These are phyloP conservation scores for Gynandropsis gynandra DNA, from an alignment of 345 rosid genomes.

Conservation along the genomic window DNA sequence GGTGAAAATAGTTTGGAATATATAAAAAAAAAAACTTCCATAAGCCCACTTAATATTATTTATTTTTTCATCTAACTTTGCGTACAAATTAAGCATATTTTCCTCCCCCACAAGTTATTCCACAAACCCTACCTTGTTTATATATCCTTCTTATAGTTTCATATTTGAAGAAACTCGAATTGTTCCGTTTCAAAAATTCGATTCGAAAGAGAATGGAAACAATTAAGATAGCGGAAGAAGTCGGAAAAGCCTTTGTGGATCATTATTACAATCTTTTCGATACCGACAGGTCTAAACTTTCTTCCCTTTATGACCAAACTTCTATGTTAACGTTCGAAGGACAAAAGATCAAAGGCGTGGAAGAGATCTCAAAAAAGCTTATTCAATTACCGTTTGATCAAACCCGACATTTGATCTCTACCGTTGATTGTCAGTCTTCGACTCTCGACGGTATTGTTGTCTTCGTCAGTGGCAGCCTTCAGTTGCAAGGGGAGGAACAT, in stretches of 20 bases:
- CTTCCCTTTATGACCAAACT: slow-evolving; percentile 47
- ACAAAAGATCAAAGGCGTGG: slow-evolving; percentile 46
- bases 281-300: slow-evolving; percentile 41
- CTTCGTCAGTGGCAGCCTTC: slow-evolving; percentile 75
- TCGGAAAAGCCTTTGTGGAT: slow-evolving; percentile 70
- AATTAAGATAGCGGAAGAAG: slow-evolving; percentile 39
- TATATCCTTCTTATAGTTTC: slow-evolving; percentile 8
- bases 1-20: no score
- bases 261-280: slow-evolving; percentile 75
- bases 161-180: slow-evolving; percentile 8
- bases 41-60: no score
- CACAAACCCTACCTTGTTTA: slow-evolving; percentile 11
- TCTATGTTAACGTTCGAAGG: slow-evolving; percentile 89
- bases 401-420: slow-evolving; percentile 57
- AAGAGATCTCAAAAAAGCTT: slow-evolving; percentile 52
- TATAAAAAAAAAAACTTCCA: no score
- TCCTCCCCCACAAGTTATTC: neutral
- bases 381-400: slow-evolving; percentile 61
- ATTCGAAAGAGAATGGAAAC: slow-evolving; percentile 39
- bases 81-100: slow-evolving; percentile 14
- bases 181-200: neutral
- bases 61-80: slow-evolving; percentile 9
- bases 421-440: slow-evolving; percentile 70
- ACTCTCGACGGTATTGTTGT: slow-evolving; percentile 55
- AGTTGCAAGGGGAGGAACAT: slow-evolving; percentile 60